These are phyloP conservation scores for Phoma herbarum DNA, from an alignment of 2,329 filamentous ascomycete genomes.

Conservation along the genomic window DNA sequence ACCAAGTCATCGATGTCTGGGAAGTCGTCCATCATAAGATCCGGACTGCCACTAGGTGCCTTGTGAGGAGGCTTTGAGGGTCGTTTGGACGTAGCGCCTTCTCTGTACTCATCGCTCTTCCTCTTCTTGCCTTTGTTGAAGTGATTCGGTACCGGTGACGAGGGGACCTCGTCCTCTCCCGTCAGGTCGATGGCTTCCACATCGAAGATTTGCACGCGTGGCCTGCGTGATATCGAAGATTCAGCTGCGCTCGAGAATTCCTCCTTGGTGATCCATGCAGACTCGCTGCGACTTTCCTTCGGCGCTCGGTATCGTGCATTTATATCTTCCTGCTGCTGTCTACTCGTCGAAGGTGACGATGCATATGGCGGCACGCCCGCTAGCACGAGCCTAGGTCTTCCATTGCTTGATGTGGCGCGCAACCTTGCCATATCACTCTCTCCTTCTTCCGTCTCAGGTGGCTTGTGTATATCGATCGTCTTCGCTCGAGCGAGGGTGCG, in stretches of 20 bases:
- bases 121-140: slow-evolving; percentile 51
- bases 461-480: slow-evolving; percentile 40
- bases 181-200: slow-evolving; percentile 52
- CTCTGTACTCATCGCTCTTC: slow-evolving; percentile 57
- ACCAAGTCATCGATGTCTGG: slow-evolving; percentile 51
- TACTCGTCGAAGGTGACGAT: slow-evolving; percentile 12
- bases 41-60: slow-evolving; percentile 25
- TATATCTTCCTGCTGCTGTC: slow-evolving; percentile 12
- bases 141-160: slow-evolving; percentile 30
- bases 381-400: slow-evolving; percentile 49
- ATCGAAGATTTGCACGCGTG: slow-evolving; percentile 26
- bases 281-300: slow-evolving; percentile 2
- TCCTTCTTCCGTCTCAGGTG: slow-evolving; percentile 17
- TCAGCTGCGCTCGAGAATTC: slow-evolving; percentile 19
- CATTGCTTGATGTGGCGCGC: slow-evolving; percentile 54
- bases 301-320: neutral
- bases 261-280: slow-evolving; percentile 8
- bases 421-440: slow-evolving; percentile 55
- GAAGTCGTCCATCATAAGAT: slow-evolving; percentile 42
- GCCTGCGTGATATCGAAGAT: slow-evolving; percentile 13
- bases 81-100: slow-evolving; percentile 30
- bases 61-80: slow-evolving; percentile 29
- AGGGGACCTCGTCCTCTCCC: slow-evolving; percentile 32
- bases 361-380: slow-evolving; percentile 34
- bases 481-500: slow-evolving; percentile 30